Evolutionary conservation across 345 rosid species (phyloP).

Genomic region (Clausena lansium): DNA sequence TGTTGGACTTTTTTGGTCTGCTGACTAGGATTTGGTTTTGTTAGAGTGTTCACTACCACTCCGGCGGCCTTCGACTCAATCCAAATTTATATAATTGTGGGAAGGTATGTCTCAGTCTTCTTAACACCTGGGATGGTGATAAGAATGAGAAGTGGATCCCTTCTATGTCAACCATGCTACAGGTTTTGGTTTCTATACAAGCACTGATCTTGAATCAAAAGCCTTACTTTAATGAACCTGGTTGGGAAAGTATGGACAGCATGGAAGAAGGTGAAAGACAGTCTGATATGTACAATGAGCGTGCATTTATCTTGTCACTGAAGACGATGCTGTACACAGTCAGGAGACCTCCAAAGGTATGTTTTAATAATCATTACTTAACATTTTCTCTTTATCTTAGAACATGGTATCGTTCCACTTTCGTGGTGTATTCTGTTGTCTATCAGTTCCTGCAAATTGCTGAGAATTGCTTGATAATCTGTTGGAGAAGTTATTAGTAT

Average conservation of each 20-base stretch:
- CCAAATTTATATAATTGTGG: slow-evolving; percentile 76
- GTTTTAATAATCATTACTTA: neutral
- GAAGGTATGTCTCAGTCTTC: slow-evolving; percentile 92
- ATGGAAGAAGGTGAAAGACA: slow-evolving; percentile 43
- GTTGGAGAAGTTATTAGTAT: neutral
- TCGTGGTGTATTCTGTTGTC: neutral
- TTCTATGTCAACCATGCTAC: slow-evolving; percentile 69
- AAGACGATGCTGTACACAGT: slow-evolving; percentile 70
- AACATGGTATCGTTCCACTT: neutral
- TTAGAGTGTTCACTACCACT: slow-evolving; percentile 70
- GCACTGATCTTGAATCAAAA: slow-evolving; percentile 79
- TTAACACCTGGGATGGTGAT: slow-evolving; percentile 81
- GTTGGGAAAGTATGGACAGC: slow-evolving; percentile 45
- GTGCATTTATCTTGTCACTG: slow-evolving; percentile 53
- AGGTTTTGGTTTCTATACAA: slow-evolving; percentile 94
- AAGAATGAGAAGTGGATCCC: slow-evolving; percentile 87
- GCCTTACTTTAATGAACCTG: slow-evolving; percentile 94
- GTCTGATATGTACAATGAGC: slow-evolving; percentile 67
- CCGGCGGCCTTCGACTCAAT: slow-evolving; percentile 84
- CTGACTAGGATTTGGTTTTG: slow-evolving; percentile 20
- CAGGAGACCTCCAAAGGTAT: slow-evolving; percentile 87
- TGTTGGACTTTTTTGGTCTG: slow-evolving; percentile 13
- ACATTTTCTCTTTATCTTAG: neutral
- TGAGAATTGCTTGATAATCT: neutral
- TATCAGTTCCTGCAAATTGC: neutral